These are phyloP conservation scores for Umbelopsis isabellina DNA, from an alignment of 192 early-diverging fungal genomes.

Conservation along the genomic window DNA sequence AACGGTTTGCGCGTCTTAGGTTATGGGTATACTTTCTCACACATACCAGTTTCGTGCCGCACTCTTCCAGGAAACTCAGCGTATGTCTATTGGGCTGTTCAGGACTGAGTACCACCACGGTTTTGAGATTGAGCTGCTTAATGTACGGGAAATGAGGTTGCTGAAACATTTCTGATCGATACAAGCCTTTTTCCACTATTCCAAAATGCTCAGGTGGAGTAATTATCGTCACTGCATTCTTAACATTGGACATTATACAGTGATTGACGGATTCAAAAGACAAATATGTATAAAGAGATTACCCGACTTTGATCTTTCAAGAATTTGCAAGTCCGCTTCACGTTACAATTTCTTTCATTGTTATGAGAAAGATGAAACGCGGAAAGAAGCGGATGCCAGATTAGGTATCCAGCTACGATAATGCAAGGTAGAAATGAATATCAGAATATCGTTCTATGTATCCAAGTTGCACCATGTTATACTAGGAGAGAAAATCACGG, in stretches of 20 bases:
- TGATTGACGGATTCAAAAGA: not conserved
- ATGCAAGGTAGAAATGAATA: too few relatives aligned
- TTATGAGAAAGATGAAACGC: too few relatives aligned
- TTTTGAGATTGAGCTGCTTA: slow-evolving; percentile 74
- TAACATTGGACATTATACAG: not conserved
- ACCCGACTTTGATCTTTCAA: too few relatives aligned
- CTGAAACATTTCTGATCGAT: slow-evolving; percentile 80
- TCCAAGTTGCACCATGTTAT: too few relatives aligned
- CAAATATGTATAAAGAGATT: too few relatives aligned
- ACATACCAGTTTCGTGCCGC: slow-evolving; percentile 62
- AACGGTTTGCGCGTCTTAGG: not conserved
- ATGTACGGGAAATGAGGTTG: slow-evolving; percentile 80
- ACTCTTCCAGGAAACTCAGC: slow-evolving; percentile 76
- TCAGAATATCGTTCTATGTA: too few relatives aligned
- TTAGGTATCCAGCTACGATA: too few relatives aligned
- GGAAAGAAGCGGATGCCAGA: too few relatives aligned
- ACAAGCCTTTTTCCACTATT: slow-evolving; percentile 86
- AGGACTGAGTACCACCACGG: slow-evolving; percentile 80
- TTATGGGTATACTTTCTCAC: not conserved
- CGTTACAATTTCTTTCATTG: too few relatives aligned
- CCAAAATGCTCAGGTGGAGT: slow-evolving; percentile 86
- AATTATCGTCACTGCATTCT: slow-evolving; percentile 33
- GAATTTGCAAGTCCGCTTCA: too few relatives aligned
- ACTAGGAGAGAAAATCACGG: too few relatives aligned
- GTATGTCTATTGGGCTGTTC: slow-evolving; percentile 80